phyloP scores from a whole-genome alignment of 2,329 filamentous ascomycete species.

The Trichoderma arundinaceum region DNA sequence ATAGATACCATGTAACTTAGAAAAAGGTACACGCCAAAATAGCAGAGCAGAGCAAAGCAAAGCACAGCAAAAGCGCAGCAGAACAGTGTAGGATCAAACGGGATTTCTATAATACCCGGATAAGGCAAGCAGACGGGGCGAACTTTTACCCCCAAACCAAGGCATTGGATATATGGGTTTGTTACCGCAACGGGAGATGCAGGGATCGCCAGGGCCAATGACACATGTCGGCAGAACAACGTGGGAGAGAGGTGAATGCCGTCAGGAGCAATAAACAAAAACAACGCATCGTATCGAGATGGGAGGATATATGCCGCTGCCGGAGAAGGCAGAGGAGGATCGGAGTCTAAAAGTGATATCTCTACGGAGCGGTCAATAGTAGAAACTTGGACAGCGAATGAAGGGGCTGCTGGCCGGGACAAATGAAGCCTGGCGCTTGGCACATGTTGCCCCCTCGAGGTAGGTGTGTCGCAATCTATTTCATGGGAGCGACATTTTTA shows the following conservation, averaged over 20 bases:
- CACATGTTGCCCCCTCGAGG: neutral
- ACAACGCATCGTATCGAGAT: slow-evolving; percentile 12
- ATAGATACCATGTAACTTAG: too few species aligned
- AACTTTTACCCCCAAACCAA: neutral
- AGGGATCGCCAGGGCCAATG: slow-evolving; percentile 32
- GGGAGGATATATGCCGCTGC: neutral
- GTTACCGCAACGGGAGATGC: slow-evolving; percentile 21
- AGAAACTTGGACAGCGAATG: neutral
- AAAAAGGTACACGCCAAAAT: too few species aligned
- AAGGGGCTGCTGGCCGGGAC: neutral
- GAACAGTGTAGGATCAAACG: too few species aligned
- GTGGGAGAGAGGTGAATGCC: slow-evolving; percentile 16
- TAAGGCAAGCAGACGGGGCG: neutral
- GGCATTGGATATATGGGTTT: neutral
- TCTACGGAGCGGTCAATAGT: neutral
- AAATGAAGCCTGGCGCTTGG: slow-evolving; percentile 5
- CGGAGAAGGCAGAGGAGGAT: neutral
- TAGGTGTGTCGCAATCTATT: neutral
- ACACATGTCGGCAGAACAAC: slow-evolving; percentile 23
- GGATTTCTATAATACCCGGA: neutral
- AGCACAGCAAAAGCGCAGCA: too few species aligned
- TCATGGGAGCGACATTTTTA: neutral
- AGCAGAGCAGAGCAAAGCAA: too few species aligned
- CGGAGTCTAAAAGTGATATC: neutral
- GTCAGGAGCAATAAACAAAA: neutral